Evolutionary conservation across 2,329 filamentous ascomycete genomes (phyloP).

Genomic region (Colletotrichum tamarilloi): DNA sequence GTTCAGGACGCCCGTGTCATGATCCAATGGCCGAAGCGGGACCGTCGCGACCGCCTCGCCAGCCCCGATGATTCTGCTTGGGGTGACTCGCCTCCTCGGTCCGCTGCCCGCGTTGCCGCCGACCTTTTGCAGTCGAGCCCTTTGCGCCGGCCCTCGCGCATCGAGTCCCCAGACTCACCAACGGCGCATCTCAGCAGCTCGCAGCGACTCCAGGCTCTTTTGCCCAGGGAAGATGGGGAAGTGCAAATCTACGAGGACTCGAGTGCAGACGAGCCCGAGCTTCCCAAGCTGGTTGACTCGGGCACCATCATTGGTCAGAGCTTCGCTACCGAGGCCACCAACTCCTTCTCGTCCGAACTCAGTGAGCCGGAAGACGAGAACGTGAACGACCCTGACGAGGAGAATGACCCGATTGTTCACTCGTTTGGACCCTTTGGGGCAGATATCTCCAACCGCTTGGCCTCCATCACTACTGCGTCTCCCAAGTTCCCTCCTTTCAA

Average conservation of each 20-base stretch:
- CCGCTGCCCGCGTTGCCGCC: constrained; percentile 45
- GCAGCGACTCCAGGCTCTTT: constrained; percentile 56
- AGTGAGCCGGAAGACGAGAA: constrained; percentile 59
- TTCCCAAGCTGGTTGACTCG: constrained; percentile 45
- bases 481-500: constrained; percentile 58
- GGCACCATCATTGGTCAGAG: constrained; percentile 49
- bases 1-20: constrained; percentile 93
- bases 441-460: constrained; percentile 84
- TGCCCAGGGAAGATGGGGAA: constrained; percentile 45
- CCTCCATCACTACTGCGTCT: constrained; percentile 78
- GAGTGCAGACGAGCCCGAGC: constrained; percentile 46
- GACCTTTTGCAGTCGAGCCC: constrained; percentile 69
- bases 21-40: constrained; percentile 83
- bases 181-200: constrained; percentile 58
- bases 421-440: constrained; percentile 93
- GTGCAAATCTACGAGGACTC: constrained; percentile 40
- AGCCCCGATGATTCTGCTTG: constrained; percentile 76
- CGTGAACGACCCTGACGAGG: constrained; percentile 78
- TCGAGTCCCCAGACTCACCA: constrained; percentile 79
- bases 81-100: constrained; percentile 69
- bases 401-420: constrained; percentile 93
- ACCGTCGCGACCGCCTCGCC: constrained; percentile 57
- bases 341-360: constrained; percentile 68
- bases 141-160: constrained; percentile 65
- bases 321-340: constrained; percentile 62